Evolutionary conservation across 1,284 basidiomycete species (phyloP), one percentile per base, ranked within the genome.

Genomic region (Microbotryomycetes sp.): DNA sequence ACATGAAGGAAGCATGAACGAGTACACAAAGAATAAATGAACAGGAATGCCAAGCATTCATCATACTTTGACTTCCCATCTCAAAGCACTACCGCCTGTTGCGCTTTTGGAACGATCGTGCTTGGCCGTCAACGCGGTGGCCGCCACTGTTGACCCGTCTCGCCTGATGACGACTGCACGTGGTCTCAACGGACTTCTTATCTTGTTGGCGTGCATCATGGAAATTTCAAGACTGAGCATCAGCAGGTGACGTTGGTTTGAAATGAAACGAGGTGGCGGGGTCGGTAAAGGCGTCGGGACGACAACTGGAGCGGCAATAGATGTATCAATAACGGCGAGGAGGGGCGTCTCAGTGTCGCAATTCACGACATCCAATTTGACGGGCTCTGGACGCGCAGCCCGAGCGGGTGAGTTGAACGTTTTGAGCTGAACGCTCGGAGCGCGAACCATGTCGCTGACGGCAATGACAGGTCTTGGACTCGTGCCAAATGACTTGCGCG

Each of bases 181-280:
- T 47, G 59, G 65, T 45, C 60, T 23, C 3, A 69, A 30, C 28
- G 67, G 67, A 5, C 61, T 57, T 18, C 58, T 60, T 52, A 70
- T 70, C 62, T 70, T 70, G 41, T 55, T 54, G 21, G 54, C 35
- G 16, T 62, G 59, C 65, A 70, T 70, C 69, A 69, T 70, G 30
- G 61, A 59, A 7, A 70, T 58, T 52, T 70, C 69, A 52, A 70
- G 58, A 9, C 54, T 47, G 41, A 70, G 64, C 63, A 67, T 64
- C 15, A 69, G 48, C 18, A 70, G 46, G 57, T 70, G 67, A 5
- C 63, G 61, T n/a, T 59, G 63, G 35, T 70, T 69, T 24, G 69
- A 70, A 52, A 70, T 65, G 52, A 62, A 57, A 45, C 67, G 57
- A n/a, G 64, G 56, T 11, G 41, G 24, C 11, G 23, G 49, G 49